phyloP scores from a whole-genome alignment of 768 basidiomycete genomes.

The Lyophyllum shimeji region DNA sequence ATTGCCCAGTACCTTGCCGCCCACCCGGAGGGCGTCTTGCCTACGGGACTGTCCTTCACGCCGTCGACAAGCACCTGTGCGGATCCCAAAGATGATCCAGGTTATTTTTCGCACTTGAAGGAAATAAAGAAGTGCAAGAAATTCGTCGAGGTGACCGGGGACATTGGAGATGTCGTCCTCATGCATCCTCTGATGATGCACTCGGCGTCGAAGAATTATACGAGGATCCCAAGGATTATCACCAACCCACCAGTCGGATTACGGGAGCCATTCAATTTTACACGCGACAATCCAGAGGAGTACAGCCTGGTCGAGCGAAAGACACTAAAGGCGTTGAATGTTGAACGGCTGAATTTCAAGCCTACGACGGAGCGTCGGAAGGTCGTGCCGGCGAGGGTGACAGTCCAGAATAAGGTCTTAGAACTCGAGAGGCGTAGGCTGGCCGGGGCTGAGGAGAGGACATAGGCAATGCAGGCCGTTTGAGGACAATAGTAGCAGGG shows the following conservation, averaged over 20 bases:
- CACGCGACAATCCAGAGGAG: slow-evolving; percentile 40
- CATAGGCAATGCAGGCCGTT: neutral
- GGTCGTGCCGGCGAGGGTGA: slow-evolving; percentile 46
- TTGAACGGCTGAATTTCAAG: slow-evolving; percentile 44
- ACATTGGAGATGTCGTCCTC: slow-evolving; percentile 62
- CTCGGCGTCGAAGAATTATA: slow-evolving; percentile 59
- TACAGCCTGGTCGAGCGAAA: slow-evolving; percentile 61
- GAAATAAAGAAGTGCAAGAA: slow-evolving; percentile 39
- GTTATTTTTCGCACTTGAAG: slow-evolving; percentile 43
- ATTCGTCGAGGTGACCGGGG: slow-evolving; percentile 58
- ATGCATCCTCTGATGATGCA: slow-evolving; percentile 68
- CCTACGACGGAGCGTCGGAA: slow-evolving; percentile 45
- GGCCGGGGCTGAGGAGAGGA: neutral
- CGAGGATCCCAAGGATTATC: slow-evolving; percentile 57
- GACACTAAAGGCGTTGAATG: slow-evolving; percentile 53
- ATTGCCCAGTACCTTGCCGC: slow-evolving; percentile 50
- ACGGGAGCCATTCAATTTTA: slow-evolving; percentile 53
- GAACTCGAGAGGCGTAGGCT: slow-evolving; percentile 48
- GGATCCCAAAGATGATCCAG: slow-evolving; percentile 37
- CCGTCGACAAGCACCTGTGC: slow-evolving; percentile 40
- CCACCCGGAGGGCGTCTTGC: slow-evolving; percentile 53
- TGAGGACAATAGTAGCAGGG: neutral
- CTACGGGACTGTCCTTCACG: slow-evolving; percentile 44
- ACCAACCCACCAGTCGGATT: slow-evolving; percentile 64
- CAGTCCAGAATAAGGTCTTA: slow-evolving; percentile 45